Percentiles rank a stretch among this genome's conserved stretches.
Evolutionary conservation across 202 grass and related monocot genomes (phyloP).

Genomic region (Cymbopogon flexuosus): DNA sequence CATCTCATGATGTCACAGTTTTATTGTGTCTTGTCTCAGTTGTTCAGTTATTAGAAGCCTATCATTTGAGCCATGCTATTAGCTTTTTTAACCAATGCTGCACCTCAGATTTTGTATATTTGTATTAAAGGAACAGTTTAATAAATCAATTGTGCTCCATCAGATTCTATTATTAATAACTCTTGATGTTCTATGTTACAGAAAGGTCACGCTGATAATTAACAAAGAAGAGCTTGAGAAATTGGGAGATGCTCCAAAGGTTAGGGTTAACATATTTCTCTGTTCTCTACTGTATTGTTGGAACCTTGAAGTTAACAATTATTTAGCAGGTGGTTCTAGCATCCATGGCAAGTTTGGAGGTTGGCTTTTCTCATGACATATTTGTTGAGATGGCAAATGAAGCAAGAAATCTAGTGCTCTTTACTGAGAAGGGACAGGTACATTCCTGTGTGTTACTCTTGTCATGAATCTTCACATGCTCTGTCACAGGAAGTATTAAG

Average conservation of each 20-base stretch:
- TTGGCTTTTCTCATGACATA: slow-evolving; percentile 98
- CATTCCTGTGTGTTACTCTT: slow-evolving; percentile 11
- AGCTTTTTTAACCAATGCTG: neutral
- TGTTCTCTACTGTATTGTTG: slow-evolving; percentile 28
- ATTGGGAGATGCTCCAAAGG: slow-evolving; percentile 75
- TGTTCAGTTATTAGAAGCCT: neutral
- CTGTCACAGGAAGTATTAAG: neutral
- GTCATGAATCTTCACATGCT: slow-evolving; percentile 24
- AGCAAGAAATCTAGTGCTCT: slow-evolving; percentile 84
- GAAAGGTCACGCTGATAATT: slow-evolving; percentile 77
- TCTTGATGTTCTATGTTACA: slow-evolving; percentile 31
- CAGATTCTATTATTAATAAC: slow-evolving; percentile 17
- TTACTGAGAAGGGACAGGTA: slow-evolving; percentile 97
- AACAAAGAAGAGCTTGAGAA: slow-evolving; percentile 87
- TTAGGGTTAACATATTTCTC: slow-evolving; percentile 47
- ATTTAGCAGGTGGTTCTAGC: slow-evolving; percentile 79
- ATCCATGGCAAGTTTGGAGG: slow-evolving; percentile 92
- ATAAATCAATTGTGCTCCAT: neutral
- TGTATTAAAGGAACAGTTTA: neutral
- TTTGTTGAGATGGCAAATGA: slow-evolving; percentile 96
- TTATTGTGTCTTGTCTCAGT: neutral
- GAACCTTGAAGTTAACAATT: slow-evolving; percentile 39
- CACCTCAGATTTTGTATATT: slow-evolving; percentile 6
- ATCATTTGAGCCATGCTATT: neutral
- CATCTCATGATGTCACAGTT: neutral